phyloP scores from a whole-genome alignment of 2,329 filamentous ascomycete species.

The Ophiostoma montium region DNA sequence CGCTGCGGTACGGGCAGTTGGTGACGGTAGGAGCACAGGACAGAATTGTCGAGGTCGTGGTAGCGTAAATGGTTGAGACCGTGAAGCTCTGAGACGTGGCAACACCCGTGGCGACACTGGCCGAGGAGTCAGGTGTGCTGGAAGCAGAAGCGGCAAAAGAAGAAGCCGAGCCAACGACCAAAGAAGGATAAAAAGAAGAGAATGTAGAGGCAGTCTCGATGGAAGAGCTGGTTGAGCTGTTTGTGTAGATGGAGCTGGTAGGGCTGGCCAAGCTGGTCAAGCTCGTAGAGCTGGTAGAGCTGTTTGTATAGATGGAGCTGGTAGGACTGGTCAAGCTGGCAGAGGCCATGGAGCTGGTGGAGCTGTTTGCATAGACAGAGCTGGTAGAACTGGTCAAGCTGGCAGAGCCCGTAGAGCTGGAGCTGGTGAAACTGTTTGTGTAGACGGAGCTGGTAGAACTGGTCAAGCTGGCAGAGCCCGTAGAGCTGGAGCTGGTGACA shows the following conservation, averaged over 20 bases:
- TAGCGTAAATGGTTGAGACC: slow-evolving; percentile 7
- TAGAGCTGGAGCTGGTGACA: no score
- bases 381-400: neutral
- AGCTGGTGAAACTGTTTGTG: no score
- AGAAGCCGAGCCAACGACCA: neutral
- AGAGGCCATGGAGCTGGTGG: neutral
- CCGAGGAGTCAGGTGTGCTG: neutral
- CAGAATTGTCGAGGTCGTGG: slow-evolving; percentile 15
- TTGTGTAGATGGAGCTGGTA: neutral
- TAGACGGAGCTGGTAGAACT: slow-evolving; percentile 1
- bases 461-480: neutral
- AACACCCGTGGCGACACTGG: neutral
- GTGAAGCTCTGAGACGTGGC: neutral
- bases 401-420: no score
- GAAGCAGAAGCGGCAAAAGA: neutral
- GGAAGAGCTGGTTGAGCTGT: neutral
- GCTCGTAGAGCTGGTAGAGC: neutral
- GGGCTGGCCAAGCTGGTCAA: neutral
- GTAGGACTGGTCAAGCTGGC: neutral
- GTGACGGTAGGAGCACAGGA: slow-evolving; percentile 17
- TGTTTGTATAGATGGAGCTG: neutral
- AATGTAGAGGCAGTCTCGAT: neutral
- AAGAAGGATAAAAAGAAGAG: no score
- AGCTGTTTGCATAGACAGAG: neutral
- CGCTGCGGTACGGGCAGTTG: slow-evolving; percentile 16